Evolutionary conservation across 1,284 basidiomycete genomes (phyloP), one percentile per base, ranked within the genome.

Genomic region (Termitomyces sp.): DNA sequence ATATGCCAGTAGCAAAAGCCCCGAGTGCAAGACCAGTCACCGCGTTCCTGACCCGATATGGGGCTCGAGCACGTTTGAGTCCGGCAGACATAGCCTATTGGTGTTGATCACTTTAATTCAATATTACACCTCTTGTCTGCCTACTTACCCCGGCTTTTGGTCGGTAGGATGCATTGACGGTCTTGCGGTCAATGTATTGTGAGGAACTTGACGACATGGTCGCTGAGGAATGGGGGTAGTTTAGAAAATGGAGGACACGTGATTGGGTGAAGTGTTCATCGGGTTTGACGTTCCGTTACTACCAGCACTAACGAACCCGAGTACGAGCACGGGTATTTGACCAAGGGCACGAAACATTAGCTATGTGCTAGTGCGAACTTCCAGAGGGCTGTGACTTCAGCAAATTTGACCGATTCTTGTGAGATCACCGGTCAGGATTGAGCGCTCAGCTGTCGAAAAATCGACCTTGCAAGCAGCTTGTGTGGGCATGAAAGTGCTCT

Each of bases 61-160:
- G 94, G 62, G 82, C 82, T 36, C 95, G 84, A 12, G 95, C 95
- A 56, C 95, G 88, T 72, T 84, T 77, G 47, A 98, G 83, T 41
- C 92, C 92, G 21, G 84, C 82, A 9, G 94, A 96, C 82, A 93
- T 90, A 59, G 80, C 72, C 92, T 93, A 46, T 30, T 21, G 15
- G 19, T 48, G 26, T 30, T 43, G 12, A 33, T 13, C 31, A 26
- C 5, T 51, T 26, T 2, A 31, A 15, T 47, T 56, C 26, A 49
- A 42, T 31, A 8, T 2, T 34, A 24, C 15, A 24, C 39, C 28
- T 50, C 36, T 40, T 21, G 12, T 33, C 10, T 30, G 40, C 6
- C 12, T 12, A 5, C 70, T 57, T 64, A 76, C 75, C 41, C 75
- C 74, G 34, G 69, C 62, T 56, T 66, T 70, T 7, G 74, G 75